phyloP scores from a whole-genome alignment of 2,329 filamentous ascomycete species.

The Monilinia fructigena region DNA sequence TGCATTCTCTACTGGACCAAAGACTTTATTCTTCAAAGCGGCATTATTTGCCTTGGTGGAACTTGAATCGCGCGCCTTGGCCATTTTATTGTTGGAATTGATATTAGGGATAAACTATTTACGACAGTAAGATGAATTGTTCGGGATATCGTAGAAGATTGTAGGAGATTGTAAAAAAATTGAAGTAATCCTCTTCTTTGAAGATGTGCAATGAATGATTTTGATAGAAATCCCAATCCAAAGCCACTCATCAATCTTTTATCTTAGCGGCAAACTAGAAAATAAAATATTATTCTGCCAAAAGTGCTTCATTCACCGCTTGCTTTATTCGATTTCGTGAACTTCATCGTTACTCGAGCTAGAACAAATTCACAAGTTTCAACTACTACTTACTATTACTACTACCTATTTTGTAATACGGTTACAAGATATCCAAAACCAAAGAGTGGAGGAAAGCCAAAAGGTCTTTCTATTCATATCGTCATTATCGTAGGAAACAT shows the following conservation, averaged over 20 bases:
- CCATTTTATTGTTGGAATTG: constrained; percentile 58
- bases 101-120: not conserved
- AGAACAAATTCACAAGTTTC: constrained; percentile 5
- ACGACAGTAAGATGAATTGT: not conserved
- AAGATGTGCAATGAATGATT: constrained; percentile 5
- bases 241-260: constrained; percentile 12
- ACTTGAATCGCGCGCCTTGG: constrained; percentile 79
- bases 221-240: constrained; percentile 1
- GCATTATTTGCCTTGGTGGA: constrained; percentile 79
- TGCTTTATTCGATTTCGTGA: not conserved
- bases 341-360: not conserved
- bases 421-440: constrained; percentile 2
- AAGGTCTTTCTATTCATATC: not conserved
- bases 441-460: constrained; percentile 1
- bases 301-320: not conserved
- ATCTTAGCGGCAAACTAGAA: constrained; percentile 18
- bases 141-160: not conserved
- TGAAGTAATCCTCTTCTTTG: not conserved
- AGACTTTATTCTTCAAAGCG: constrained; percentile 76
- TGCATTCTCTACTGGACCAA: constrained; percentile 77
- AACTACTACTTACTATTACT: not conserved
- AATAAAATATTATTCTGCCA: constrained; percentile 6
- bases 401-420: not conserved
- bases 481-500: not conserved
- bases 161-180: not conserved